A percentile compares a stretch with the other conserved stretches of the same genome.
Conservation (phyloP, 257 asterid genomes). For the Solanum arcanum region DNA sequence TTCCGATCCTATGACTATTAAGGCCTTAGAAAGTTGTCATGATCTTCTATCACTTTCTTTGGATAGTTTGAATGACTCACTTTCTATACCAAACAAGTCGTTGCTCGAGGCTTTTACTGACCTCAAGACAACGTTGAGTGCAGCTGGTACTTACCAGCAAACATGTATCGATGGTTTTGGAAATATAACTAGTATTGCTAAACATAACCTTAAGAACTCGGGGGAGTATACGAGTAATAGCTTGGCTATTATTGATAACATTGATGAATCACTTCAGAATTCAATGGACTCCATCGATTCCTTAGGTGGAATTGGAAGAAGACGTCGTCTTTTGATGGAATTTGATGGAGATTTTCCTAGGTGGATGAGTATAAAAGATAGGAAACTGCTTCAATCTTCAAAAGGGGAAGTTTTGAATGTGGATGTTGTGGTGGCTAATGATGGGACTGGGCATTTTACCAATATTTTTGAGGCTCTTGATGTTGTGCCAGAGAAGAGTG, state of each 20-base stretch:
- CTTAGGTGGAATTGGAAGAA: neutral
- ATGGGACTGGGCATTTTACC: conserved; percentile 6
- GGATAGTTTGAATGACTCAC: conserved; percentile 18
- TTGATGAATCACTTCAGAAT: neutral
- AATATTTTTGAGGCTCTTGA: neutral
- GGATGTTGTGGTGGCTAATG: conserved; percentile 13
- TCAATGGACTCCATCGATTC: neutral
- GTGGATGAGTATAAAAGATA: conserved; percentile 9
- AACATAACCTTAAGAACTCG: conserved; percentile 5
- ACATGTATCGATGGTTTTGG: conserved; percentile 17
- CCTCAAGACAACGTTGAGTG: conserved; percentile 16
- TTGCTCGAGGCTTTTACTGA: conserved; percentile 4
- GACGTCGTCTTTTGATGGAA: conserved; percentile 13
- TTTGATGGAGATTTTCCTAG: neutral
- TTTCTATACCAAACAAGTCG: neutral
- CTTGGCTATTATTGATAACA: conserved; percentile 5
- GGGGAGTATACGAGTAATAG: conserved; percentile 17
- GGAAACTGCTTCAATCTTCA: conserved; percentile 2
- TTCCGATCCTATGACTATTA: conserved; percentile 13
- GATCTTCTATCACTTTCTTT: conserved; percentile 27
- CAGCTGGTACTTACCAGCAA: conserved; percentile 18
- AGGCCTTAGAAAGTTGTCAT: conserved; percentile 25
- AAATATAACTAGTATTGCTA: neutral
- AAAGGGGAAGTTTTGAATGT: neutral
- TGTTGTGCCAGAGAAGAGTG: neutral